Base-by-base conservation (phyloP, 2,329 filamentous ascomycete species). In the Monilinia vaccinii-corymbosi region DNA sequence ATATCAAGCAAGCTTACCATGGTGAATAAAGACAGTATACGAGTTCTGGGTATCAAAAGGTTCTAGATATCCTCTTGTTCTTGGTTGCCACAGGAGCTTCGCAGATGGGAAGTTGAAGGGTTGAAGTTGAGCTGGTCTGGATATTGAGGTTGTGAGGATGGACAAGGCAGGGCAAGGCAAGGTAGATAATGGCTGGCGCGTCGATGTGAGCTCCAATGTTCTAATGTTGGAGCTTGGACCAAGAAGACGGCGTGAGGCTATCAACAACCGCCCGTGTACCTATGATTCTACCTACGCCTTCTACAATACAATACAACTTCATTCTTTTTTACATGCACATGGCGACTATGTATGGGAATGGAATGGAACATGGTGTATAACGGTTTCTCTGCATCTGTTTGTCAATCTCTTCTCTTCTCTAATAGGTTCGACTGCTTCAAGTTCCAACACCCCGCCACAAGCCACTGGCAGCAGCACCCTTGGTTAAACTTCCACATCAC, bases 211-310 rank as follows among this genome's bases (percentile, higher is more conserved):
- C 58, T 62, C 52, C 64, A 64, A 11, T 34, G 13, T 40, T 18
- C n/a, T n/a, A n/a, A n/a, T n/a, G n/a, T n/a, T 40, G 14, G 67
- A 71, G 70, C 71, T 72, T 66, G 69, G 70, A 67, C 70, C 65
- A 66, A 42, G 36, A 34, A 69, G 68, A 67, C 67, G 68, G n/a
- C n/a, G n/a, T n/a, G n/a, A n/a, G n/a, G n/a, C n/a, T n/a, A n/a
- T n/a, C n/a, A n/a, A n/a, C n/a, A n/a, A n/a, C n/a, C n/a, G n/a
- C n/a, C n/a, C n/a, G n/a, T n/a, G n/a, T n/a, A n/a, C n/a, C n/a
- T n/a, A n/a, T n/a, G n/a, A n/a, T n/a, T n/a, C n/a, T n/a, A n/a
- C n/a, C n/a, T n/a, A n/a, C n/a, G n/a, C n/a, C n/a, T n/a, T n/a
- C n/a, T n/a, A n/a, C n/a, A n/a, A n/a, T n/a, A n/a, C n/a, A n/a